Evolutionary conservation across 2,329 filamentous ascomycete species (phyloP).

Genomic region (Salinomyces thailandicus): DNA sequence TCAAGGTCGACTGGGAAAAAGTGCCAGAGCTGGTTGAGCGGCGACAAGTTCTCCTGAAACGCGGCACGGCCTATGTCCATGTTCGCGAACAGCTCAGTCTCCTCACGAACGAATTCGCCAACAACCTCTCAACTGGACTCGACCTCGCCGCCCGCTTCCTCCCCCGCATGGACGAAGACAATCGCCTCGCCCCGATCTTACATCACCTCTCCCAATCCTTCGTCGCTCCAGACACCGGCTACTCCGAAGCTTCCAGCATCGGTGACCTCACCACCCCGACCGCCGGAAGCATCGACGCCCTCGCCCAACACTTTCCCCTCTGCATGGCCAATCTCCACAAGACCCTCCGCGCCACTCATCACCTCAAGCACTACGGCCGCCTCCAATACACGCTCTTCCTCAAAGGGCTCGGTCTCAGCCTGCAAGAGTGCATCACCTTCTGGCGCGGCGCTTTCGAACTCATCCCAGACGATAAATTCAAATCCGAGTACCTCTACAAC

Average conservation of each 20-base stretch:
- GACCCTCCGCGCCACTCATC: constrained; percentile 72
- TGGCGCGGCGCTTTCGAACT: constrained; percentile 82
- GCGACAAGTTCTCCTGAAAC: constrained; percentile 63
- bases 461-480: constrained; percentile 73
- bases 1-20: constrained; percentile 91
- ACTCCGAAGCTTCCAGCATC: constrained; percentile 49
- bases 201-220: constrained; percentile 91
- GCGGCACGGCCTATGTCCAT: constrained; percentile 84
- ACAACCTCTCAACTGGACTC: constrained; percentile 66
- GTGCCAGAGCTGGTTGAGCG: constrained; percentile 84
- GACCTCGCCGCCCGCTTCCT: constrained; percentile 88
- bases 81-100: constrained; percentile 77
- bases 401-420: constrained; percentile 81
- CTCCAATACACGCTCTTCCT: constrained; percentile 94
- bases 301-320: constrained; percentile 75
- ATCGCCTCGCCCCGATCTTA: constrained; percentile 67
- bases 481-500: constrained; percentile 96
- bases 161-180: constrained; percentile 89
- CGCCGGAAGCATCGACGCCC: constrained; percentile 65
- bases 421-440: constrained; percentile 88
- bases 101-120: constrained; percentile 77
- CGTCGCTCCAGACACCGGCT: constrained; percentile 76
- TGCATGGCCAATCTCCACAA: constrained; percentile 92
- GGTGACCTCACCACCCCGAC: constrained; percentile 63
- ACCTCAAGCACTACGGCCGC: constrained; percentile 87